phyloP scores from a whole-genome alignment of 2,329 filamentous ascomycete genomes.

The Lachnellula cervina region DNA sequence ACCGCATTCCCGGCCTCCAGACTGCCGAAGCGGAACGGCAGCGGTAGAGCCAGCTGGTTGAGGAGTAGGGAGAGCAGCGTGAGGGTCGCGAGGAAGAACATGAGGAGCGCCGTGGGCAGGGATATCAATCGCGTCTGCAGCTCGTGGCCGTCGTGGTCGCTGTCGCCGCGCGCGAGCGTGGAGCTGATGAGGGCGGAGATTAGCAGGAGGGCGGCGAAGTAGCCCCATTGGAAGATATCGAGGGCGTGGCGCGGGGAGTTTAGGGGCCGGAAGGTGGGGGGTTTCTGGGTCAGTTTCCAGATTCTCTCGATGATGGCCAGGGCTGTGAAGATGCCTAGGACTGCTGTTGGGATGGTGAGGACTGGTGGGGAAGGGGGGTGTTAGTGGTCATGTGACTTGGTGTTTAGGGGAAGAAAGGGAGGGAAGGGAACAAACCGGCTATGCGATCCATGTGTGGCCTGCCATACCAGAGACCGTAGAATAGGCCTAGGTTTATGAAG shows the following conservation, averaged over 20 bases:
- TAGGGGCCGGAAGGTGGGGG: constrained; percentile 14
- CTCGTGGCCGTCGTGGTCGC: constrained; percentile 16
- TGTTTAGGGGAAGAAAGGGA: not conserved
- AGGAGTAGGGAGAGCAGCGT: constrained; percentile 16
- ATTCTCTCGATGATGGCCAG: constrained; percentile 18
- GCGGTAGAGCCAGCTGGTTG: constrained; percentile 8
- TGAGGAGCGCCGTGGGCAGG: constrained; percentile 15
- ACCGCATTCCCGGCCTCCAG: constrained; percentile 11
- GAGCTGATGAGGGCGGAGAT: constrained; percentile 19
- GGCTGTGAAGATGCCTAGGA: constrained; percentile 20
- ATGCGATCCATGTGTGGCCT: constrained; percentile 17
- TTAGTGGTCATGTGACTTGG: constrained; percentile 4
- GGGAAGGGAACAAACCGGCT: constrained; percentile 7
- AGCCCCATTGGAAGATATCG: constrained; percentile 24
- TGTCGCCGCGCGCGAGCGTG: constrained; percentile 16
- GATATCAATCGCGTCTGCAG: constrained; percentile 15
- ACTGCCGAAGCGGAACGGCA: constrained; percentile 22
- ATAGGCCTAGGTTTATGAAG: constrained; percentile 20
- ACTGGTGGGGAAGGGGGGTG: constrained; percentile 1
- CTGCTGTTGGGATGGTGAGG: constrained; percentile 21
- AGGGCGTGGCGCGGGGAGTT: constrained; percentile 12
- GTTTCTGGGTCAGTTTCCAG: constrained; percentile 15
- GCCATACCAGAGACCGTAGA: constrained; percentile 24
- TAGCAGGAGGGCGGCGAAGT: constrained; percentile 18
- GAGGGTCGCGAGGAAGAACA: constrained; percentile 20